These are phyloP conservation scores for Sedum album DNA, from an alignment of 164 flowering plant genomes.

Conservation along the genomic window DNA sequence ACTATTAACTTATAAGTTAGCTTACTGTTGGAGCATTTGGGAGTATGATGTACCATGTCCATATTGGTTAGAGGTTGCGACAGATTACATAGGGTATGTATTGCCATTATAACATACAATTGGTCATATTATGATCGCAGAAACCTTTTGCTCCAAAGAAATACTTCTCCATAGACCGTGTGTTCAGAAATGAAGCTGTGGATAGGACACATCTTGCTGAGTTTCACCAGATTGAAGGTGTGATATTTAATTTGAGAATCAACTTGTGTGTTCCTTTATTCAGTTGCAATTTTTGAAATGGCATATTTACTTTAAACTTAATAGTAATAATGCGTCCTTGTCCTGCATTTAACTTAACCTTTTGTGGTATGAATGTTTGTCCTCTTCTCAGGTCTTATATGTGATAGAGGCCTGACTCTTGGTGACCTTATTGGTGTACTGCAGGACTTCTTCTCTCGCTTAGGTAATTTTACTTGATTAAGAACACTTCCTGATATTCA, in stretches of 20 bases:
- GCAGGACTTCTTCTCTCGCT: constrained; percentile 69
- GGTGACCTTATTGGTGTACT: constrained; percentile 86
- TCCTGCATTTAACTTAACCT: too few relatives aligned
- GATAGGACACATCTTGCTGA: constrained; percentile 99
- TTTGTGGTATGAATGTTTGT: too few relatives aligned
- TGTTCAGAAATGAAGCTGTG: constrained; percentile 97
- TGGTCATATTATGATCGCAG: constrained; percentile 33
- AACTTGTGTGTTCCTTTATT: not conserved
- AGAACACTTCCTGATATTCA: not conserved
- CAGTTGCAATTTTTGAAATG: not conserved
- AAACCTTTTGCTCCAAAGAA: constrained; percentile 67
- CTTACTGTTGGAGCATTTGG: not conserved
- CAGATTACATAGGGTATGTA: too few relatives aligned
- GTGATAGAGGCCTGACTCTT: constrained; percentile 86
- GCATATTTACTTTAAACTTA: too few relatives aligned
- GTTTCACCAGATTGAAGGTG: constrained; percentile 99
- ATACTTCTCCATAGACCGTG: constrained; percentile 91
- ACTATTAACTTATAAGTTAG: not conserved
- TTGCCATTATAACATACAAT: too few relatives aligned
- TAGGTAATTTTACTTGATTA: constrained; percentile 40
- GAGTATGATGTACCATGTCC: too few relatives aligned
- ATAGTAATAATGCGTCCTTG: too few relatives aligned
- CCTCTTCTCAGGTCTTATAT: constrained; percentile 62
- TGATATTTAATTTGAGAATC: not conserved
- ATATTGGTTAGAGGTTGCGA: not conserved